Base-by-base conservation (phyloP, 1,284 basidiomycete genomes). In the Microstroma glucosiphilum region DNA sequence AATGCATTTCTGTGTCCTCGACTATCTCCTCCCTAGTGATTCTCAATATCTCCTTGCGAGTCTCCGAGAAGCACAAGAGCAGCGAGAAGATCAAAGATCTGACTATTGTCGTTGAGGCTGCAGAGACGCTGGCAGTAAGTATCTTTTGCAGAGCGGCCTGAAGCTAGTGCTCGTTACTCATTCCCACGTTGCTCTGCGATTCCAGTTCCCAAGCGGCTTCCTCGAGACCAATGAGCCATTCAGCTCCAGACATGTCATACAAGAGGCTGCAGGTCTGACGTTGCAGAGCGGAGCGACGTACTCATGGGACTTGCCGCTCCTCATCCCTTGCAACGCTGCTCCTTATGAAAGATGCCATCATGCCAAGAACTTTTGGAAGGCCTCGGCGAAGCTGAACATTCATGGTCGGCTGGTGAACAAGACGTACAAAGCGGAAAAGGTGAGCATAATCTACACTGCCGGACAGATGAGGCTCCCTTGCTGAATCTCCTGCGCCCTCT, bases 51-150 rank as follows among this genome's bases (percentile, higher is more conserved):
- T 23, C 19, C 21, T 25, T 54, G 21, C 19, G 21, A 3, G 51
- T 54, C 2, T 21, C 51, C 21, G 43, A 48, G 43, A 48, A 48
- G 43, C 43, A 48, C 43, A 54, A 23, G 51, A 23, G 21, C 21
- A 17, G 51, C 51, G 21, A 54, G 51, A 54, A 21, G 51, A 21
- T n/a, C 43, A 48, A 48, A 12, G 43, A 48, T 48, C 43, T 48
- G 4, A 48, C 43, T 4, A 17, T 48, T 4, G 43, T 48, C 43
- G 43, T 48, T 6, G 17, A 48, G 43, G 21, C 17, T 48, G 3
- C 43, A 12, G 43, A 48, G 12, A 48, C 17, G 17, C 15, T 48
- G 12, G 43, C 43, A 17, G 43, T 48, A 12, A 48, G 43, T 48
- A 12, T 6, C 12, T 9, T 37, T 3, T 37, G 4, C 9, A 9